Base-by-base conservation (phyloP, 257 asterid genomes). In the Solanum tacnaense region DNA sequence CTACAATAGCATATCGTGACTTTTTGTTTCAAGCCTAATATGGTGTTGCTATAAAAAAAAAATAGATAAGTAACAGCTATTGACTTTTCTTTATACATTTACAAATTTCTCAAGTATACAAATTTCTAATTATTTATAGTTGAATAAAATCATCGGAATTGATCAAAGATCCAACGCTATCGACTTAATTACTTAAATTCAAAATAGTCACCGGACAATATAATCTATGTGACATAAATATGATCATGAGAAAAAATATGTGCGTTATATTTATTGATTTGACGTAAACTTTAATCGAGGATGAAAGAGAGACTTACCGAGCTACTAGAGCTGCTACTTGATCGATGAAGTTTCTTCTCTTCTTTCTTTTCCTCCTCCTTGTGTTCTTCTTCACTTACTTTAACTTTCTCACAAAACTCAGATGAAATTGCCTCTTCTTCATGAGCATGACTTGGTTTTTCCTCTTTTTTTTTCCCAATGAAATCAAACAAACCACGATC, bases 401-500 rank as follows among this genome's bases (percentile, higher is more conserved):
- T 85, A 7, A 92, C 98, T 29, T 96, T 96, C 84, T 94, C 89
- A 32, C 86, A 93, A 62, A 95, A 94, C 87, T 92, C 95, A 4
- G 93, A 5, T 21, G 90, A 87, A 83, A 94, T 88, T 31, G 52
- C 90, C 4, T 89, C 93, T 35, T 91, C 94, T 7, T 71, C 88
- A 13, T 73, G 83, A 3, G 15, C 44, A 11, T 93, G 94, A 27
- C 91, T 78, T 91, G 91, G 91, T 84, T 91, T 89, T 89, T 91
- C 92, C 86, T 93, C 95, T 9, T 91, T 60, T 31, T 94, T 93
- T 93, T 91, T 94, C 32, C 90, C 91, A 36, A 88, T 6, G 89
- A 95, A 93, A 83, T 79, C 93, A 68, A 95, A 94, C 88, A 95
- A 58, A 3, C 98, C 99, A 23, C 98, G 94, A 86, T 92, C 96